Base-by-base conservation (phyloP, 2,329 filamentous ascomycete genomes). In the Myriosclerotinia duriaeana region DNA sequence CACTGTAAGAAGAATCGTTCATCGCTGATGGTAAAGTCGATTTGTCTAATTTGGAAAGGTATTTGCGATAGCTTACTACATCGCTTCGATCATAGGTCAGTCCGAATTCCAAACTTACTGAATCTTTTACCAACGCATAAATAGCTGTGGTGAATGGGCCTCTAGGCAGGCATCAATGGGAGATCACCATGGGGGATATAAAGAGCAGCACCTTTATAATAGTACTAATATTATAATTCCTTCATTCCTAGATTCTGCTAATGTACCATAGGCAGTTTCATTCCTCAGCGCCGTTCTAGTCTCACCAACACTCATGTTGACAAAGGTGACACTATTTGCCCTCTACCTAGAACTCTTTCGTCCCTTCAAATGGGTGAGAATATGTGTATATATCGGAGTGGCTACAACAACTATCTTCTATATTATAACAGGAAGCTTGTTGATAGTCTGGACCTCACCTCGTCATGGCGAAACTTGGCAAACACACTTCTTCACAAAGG, bases 311-410 rank as follows among this genome's bases (percentile, higher is more conserved):
- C 40, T 59, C 1, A 40, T 46, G 7, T 40, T 59, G 5, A 46
- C 40, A 9, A 59, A 46, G n/a, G 14, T 46, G 40, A 59, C 40
- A 11, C 2, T 59, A 12, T 59, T 34, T 26, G 22, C 6, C 15
- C 55, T 58, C 15, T 58, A 58, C 20, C 22, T 59, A 20, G 40
- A 59, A 7, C 40, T 59, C 12, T 59, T 46, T 3, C 26, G 7
- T n/a, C 26, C 55, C 26, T 59, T 46, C 6, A 59, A 59, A 46
- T 59, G 55, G 55, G 14, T 59, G 6, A 44, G 40, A 6, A 46
- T n/a, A 36, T 59, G 17, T 30, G 11, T 59, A 14, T 59, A 36
- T 11, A 46, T 46, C 6, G 17, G 40, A 15, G 17, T 46, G 11
- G 7, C 7, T 17, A n/a, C 20, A 17, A 59, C 40, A 3, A 26